Base-by-base conservation (phyloP, 495 filamentous ascomycete species). In the Penicillium riverlandense region DNA sequence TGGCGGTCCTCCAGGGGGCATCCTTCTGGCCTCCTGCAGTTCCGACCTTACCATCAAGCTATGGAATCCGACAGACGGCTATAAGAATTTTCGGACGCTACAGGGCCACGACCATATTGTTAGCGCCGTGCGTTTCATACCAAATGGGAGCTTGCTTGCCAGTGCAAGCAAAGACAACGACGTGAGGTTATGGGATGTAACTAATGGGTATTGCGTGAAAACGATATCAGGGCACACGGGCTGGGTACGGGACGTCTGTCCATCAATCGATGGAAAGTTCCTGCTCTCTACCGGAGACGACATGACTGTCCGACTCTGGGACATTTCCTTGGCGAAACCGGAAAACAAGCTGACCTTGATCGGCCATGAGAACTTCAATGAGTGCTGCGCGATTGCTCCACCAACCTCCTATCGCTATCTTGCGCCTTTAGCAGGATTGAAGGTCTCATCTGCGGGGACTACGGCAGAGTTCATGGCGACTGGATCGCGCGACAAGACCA, bases 41-140 rank as follows among this genome's bases (percentile, higher is more conserved):
- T 84, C 80, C 40, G 90, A 96, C 53, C 69, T 95, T 7, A 94
- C 89, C 3, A 94, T 96, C 67, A 97, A 96, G 59, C 62, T 97
- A 4, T 97, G 90, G 90, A 88, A 97, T 47, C 90, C 90, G 4
- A 79, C 75, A 15, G 85, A 95, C 54, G 86, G 90, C 28, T 96
- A 96, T 65, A 91, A 92, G 53, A 95, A 95, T 55, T 89, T 94
- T 44, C 79, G 90, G 30, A 96, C 89, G 0, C 75, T 96, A 4
- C 83, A 83, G 2, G 90, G 90, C 8, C 90, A 96, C 61, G 90
- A 97, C 54, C 91, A 97, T 58, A 88, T 80, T 43, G 86, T 96
- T 40, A 88, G 82, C 44, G 83, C 87, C 7, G 82, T 96, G 3
- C 83, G 89, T 5, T 96, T 96, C 60, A 82, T 96, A 22, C 86